These are phyloP conservation scores for Filobasidium wieringae DNA, from an alignment of 768 basidiomycete species.

Conservation along the genomic window DNA sequence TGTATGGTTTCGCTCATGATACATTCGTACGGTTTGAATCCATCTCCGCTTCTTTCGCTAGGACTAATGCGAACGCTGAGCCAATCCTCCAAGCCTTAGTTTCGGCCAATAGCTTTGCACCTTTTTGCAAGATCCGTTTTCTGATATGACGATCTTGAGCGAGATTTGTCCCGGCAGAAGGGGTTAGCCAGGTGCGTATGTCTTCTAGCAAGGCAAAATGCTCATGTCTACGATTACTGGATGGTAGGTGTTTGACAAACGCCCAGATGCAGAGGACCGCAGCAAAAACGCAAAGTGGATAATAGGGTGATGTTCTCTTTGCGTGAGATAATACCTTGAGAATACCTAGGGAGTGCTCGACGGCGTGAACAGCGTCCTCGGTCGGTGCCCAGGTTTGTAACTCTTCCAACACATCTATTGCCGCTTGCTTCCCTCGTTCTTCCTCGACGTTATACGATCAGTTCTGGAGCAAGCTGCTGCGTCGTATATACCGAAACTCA, in stretches of 20 bases:
- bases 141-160: background rate
- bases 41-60: constrained; percentile 7
- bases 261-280: constrained; percentile 10
- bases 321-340: constrained; percentile 6
- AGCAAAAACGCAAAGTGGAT: constrained; percentile 7
- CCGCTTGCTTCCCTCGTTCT: constrained; percentile 7
- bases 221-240: background rate
- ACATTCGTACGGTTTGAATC: too few relatives aligned
- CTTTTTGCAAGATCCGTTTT: constrained; percentile 8
- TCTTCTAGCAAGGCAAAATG: background rate
- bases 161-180: background rate
- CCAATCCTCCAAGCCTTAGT: constrained; percentile 10
- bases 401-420: constrained; percentile 3
- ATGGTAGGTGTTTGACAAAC: constrained; percentile 10
- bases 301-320: constrained; percentile 4
- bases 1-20: too few relatives aligned
- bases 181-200: background rate
- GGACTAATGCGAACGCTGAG: constrained; percentile 7
- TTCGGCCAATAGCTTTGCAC: constrained; percentile 6
- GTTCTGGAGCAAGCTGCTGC: background rate
- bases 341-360: constrained; percentile 3
- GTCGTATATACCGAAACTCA: background rate
- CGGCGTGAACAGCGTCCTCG: constrained; percentile 4
- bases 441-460: background rate
- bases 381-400: constrained; percentile 5